A percentile compares a stretch with the other conserved stretches of the same genome.
These are phyloP conservation scores for Cutaneotrichosporon cutaneum DNA, from an alignment of 1,284 basidiomycete species.

Conservation along the genomic window DNA sequence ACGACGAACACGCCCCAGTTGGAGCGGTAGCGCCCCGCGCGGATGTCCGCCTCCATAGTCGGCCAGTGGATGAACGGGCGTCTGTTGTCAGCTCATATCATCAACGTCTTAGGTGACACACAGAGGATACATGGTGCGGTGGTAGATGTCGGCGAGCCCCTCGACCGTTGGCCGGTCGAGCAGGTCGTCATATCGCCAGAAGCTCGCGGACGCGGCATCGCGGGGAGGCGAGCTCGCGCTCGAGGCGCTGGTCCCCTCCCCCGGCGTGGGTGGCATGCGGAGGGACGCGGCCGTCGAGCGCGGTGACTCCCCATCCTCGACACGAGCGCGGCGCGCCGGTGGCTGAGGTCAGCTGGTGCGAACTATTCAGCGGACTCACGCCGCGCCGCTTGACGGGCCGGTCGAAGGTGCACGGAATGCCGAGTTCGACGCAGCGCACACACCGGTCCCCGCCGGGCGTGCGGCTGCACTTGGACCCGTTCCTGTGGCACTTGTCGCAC, in stretches of 20 bases:
- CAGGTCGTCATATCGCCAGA: conserved; percentile 3
- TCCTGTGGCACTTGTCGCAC: conserved; percentile 5
- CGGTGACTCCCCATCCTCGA: neutral
- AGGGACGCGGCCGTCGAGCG: neutral
- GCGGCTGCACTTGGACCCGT: conserved; percentile 5
- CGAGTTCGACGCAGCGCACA: conserved; percentile 2
- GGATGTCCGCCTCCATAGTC: neutral
- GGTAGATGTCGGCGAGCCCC: neutral
- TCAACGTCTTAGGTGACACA: no score
- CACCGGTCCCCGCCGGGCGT: neutral
- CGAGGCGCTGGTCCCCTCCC: neutral
- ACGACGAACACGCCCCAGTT: conserved; percentile 3
- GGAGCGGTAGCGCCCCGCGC: neutral
- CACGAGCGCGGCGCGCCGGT: neutral
- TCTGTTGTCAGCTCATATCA: neutral
- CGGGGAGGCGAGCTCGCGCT: neutral
- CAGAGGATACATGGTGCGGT: conserved; percentile 3
- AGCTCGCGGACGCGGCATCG: neutral
- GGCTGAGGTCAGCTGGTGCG: neutral
- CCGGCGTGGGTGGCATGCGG: neutral
- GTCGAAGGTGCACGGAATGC: conserved; percentile 2
- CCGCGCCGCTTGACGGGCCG: conserved; percentile 3
- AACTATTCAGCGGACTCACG: neutral
- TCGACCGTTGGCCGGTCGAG: neutral
- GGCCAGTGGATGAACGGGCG: conserved; percentile 6